Conservation (phyloP, 768 basidiomycete genomes). For the Pisolithus microcarpus region DNA sequence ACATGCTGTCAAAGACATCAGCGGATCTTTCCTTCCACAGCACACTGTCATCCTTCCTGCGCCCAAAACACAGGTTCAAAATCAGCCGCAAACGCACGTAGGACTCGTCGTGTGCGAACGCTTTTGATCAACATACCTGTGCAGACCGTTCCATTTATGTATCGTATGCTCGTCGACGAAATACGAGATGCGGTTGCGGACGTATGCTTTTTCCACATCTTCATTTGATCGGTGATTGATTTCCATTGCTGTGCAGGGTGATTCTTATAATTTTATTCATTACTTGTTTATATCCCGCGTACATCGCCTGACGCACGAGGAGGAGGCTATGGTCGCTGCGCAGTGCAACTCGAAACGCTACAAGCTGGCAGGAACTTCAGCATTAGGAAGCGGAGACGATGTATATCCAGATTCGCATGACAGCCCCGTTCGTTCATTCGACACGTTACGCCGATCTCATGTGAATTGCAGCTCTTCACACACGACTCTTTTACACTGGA, state of each 20-base stretch:
- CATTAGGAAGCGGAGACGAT: slow-evolving; percentile 34
- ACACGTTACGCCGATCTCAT: no score
- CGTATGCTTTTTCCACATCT: slow-evolving; percentile 33
- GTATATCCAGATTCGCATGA: slow-evolving; percentile 52
- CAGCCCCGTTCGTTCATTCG: no score
- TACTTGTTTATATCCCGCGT: slow-evolving; percentile 70
- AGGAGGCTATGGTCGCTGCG: slow-evolving; percentile 46
- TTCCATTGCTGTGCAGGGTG: slow-evolving; percentile 32
- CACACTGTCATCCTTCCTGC: slow-evolving; percentile 48
- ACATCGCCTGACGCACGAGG: slow-evolving; percentile 65
- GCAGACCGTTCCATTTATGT: slow-evolving; percentile 88
- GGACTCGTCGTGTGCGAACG: slow-evolving; percentile 85
- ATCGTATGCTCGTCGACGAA: slow-evolving; percentile 80
- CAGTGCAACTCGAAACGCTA: slow-evolving; percentile 34
- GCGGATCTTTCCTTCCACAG: slow-evolving; percentile 43
- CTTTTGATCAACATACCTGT: slow-evolving; percentile 88
- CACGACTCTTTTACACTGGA: no score
- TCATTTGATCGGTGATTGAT: background rate
- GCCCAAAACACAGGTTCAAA: slow-evolving; percentile 15
- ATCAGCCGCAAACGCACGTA: slow-evolving; percentile 38
- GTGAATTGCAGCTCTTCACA: no score
- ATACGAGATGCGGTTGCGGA: slow-evolving; percentile 63
- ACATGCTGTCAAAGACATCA: slow-evolving; percentile 58
- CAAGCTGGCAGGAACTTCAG: slow-evolving; percentile 17
- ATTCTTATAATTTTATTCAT: slow-evolving; percentile 67